Evolutionary conservation across 495 filamentous ascomycete species (phyloP).

Genomic region (Xylaria acuta): DNA sequence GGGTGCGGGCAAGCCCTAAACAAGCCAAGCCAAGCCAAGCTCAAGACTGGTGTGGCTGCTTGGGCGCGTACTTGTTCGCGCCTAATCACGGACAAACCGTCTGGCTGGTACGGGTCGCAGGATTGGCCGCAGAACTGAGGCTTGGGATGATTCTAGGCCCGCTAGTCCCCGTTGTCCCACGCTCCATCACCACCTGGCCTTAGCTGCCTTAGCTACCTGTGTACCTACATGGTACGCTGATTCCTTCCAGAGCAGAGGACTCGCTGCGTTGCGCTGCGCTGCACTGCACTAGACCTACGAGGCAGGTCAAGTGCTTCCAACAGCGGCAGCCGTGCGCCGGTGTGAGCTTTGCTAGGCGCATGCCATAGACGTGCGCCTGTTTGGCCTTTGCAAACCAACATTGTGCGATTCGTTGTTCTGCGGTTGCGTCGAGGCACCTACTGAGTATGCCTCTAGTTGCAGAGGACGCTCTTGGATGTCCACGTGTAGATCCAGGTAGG

Average conservation of each 20-base stretch:
- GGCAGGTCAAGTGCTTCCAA: background rate
- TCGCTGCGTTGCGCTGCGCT: background rate
- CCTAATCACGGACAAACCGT: constrained; percentile 28
- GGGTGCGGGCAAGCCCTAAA: too few species aligned
- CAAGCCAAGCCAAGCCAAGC: background rate
- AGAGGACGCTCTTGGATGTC: background rate
- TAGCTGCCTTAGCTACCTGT: background rate
- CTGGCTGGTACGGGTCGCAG: constrained; percentile 30
- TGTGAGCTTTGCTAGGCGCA: background rate
- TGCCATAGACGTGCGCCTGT: background rate
- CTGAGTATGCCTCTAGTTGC: background rate
- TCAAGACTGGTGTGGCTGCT: background rate
- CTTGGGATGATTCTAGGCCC: constrained; percentile 27
- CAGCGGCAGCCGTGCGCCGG: background rate
- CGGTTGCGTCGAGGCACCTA: background rate
- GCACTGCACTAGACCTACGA: background rate
- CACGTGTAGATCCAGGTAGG: constrained; percentile 1
- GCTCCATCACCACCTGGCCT: background rate
- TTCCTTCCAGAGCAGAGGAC: constrained; percentile 1
- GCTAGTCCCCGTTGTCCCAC: constrained; percentile 15
- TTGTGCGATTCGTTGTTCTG: background rate
- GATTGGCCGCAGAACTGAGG: constrained; percentile 28
- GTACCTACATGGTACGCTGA: background rate
- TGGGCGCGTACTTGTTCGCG: constrained; percentile 15
- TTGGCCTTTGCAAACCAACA: background rate